Base-by-base conservation (phyloP, 805 yeast genomes). In the Torulaspora delbrueckii region DNA sequence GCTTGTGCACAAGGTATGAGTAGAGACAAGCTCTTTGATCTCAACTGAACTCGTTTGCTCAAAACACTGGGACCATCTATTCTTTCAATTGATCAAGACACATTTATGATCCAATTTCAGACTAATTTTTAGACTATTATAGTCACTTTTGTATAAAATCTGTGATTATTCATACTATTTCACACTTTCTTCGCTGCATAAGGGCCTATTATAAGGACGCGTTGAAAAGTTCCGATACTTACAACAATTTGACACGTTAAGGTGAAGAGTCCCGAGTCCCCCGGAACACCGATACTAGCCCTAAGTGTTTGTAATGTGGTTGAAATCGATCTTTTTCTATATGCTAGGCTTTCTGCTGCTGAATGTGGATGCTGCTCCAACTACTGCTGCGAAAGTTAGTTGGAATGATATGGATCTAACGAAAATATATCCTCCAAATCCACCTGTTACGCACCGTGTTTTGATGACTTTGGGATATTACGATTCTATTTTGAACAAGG, bases 1-100 rank as follows among this genome's bases (percentile, higher is more conserved):
- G 69, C 2, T 52, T 60, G 22, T 65, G 69, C 45, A 65, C 69
- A 2, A 58, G 56, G 14, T 64, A 60, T 46, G 57, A 52, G 9
- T 40, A 40, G 37, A 31, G 22, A 10, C 16, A 31, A 19, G 22
- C 22, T 19, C 1, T 19, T 3, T 4, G 6, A 19, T 5, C 22
- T 4, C 22, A 19, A 19, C 22, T 19, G 22, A 4, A 3, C 22
- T 19, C 22, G 22, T 19, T 19, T 19, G 19, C 19, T 19, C 22
- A 19, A 19, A 19, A 19, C 22, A 5, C 22, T 5, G 22, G 6
- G 22, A 16, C 22, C 22, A 19, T 3, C 6, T 19, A 3, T 3
- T 19, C 22, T 19, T 5, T 19, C 6, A 5, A 5, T 19, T 19
- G 22, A 19, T 16, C 22, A 14, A 8, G 10, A 31, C 7, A 18